Evolutionary conservation across 2,329 filamentous ascomycete genomes (phyloP), one percentile per base, ranked within the genome.

Genomic region (Colletotrichum cordylinicola): DNA sequence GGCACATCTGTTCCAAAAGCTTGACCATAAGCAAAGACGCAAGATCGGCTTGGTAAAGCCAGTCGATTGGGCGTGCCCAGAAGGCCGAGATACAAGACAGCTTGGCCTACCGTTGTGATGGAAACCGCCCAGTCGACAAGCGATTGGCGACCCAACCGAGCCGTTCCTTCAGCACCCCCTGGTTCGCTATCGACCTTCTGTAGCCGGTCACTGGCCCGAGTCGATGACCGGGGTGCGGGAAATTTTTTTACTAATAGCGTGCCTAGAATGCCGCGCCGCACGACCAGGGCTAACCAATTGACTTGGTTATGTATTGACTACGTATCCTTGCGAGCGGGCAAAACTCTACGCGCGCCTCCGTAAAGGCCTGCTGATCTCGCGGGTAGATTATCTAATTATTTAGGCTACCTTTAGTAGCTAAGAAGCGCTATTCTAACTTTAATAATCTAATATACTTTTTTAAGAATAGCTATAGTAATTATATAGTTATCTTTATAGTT

Each of bases 91-190:
- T 56, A 67, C 64, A 65, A 56, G 29, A 64, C 58, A 73, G 58
- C 73, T 75, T 73, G 73, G 70, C 64, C 64, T 67, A 62, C 64
- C 73, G 37, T 48, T 43, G 29, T 37, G 55, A 73, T 24, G 64
- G 64, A 29, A 73, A 64, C 64, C 15, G 56, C 64, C 70, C 64
- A 52, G 33, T 68, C 39, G 33, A 18, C 64, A 58, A 37, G 55
- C 70, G 70, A 69, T 75, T 75, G 73, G 73, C 62, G 70, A 73
- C 21, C 21, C 48, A 75, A 66, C 69, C 70, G 58, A 75, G 70
- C 27, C 52, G 13, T 64, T 64, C 58, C 70, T 73, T 31, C 55
- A 68, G 29, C 33, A 9, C 24, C 43, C 64, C 70, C 48, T 56
- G 33, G 56, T 39, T n/a, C 18, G 48, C 15, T 6, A 18, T 35